These are phyloP conservation scores for Russula virescens DNA, from an alignment of 768 basidiomycete genomes.

Conservation along the genomic window DNA sequence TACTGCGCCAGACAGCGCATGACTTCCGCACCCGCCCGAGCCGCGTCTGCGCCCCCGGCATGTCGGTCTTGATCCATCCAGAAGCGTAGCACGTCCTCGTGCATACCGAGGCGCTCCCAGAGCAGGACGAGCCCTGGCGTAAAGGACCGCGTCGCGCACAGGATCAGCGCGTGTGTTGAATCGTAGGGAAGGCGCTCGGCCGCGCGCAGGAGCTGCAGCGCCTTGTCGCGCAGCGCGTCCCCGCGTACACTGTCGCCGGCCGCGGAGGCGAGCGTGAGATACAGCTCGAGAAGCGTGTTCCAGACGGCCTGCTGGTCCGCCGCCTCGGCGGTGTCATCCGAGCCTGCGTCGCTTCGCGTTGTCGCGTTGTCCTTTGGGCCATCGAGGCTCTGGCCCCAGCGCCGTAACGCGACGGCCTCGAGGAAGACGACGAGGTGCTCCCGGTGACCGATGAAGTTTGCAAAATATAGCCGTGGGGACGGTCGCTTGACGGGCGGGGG, in stretches of 20 bases:
- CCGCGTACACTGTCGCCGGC: constrained; percentile 22
- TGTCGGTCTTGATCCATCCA: constrained; percentile 72
- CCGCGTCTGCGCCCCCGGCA: constrained; percentile 34
- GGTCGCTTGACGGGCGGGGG: constrained; percentile 44
- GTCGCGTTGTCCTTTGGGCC: constrained; percentile 25
- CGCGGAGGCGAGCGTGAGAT: constrained; percentile 55
- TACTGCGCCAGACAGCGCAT: constrained; percentile 70
- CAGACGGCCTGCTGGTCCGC: constrained; percentile 79
- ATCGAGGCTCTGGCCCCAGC: constrained; percentile 75
- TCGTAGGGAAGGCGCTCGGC: constrained; percentile 62
- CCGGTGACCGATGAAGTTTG: constrained; percentile 90
- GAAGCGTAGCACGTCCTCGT: constrained; percentile 89
- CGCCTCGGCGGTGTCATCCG: constrained; percentile 35
- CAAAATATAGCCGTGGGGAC: constrained; percentile 83
- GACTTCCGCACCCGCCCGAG: constrained; percentile 36
- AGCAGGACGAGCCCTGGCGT: constrained; percentile 81
- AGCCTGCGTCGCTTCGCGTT: constrained; percentile 16
- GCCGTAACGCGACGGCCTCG: constrained; percentile 71
- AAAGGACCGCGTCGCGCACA: constrained; percentile 82
- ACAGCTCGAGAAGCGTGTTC: constrained; percentile 94
- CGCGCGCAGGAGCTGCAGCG: constrained; percentile 62
- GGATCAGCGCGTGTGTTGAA: constrained; percentile 85
- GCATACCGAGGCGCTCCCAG: constrained; percentile 95
- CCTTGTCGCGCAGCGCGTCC: constrained; percentile 50
- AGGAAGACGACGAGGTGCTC: constrained; percentile 80